A percentile compares a stretch with the other conserved stretches of the same genome.
Conservation (phyloP, 129 eudicot species). For the Chrysanthemum makinoi region DNA sequence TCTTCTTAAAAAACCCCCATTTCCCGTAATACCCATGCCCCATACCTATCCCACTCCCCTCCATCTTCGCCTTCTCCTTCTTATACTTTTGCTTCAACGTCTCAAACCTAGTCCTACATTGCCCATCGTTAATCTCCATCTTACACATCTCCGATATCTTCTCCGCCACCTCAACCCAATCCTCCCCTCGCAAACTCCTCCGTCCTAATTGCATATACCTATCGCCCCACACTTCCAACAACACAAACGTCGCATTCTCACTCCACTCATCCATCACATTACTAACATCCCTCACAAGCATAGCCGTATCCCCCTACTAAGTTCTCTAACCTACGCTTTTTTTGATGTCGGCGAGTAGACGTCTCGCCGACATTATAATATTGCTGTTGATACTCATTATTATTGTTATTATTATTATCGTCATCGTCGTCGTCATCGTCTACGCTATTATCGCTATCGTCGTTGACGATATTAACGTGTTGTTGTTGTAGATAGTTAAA, state of each 20-base stretch:
- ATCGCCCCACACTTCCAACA: slow-evolving; percentile 89
- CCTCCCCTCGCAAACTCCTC: slow-evolving; percentile 74
- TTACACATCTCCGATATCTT: slow-evolving; percentile 64
- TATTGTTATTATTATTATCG: too few relatives aligned
- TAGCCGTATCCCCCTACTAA: slow-evolving; percentile 48
- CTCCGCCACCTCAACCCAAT: slow-evolving; percentile 86
- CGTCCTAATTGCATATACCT: slow-evolving; percentile 71
- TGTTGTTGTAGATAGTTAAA: slow-evolving; percentile 20
- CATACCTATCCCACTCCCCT: slow-evolving; percentile 43
- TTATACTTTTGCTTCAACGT: slow-evolving; percentile 76
- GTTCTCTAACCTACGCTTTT: slow-evolving; percentile 57
- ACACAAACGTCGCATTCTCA: slow-evolving; percentile 56
- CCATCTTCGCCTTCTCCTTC: slow-evolving; percentile 70
- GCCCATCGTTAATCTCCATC: slow-evolving; percentile 46
- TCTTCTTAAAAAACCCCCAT: slow-evolving; percentile 73
- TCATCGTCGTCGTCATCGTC: slow-evolving; percentile 29
- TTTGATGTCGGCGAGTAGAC: slow-evolving; percentile 47
- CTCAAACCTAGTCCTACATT: slow-evolving; percentile 72
- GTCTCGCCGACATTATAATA: slow-evolving; percentile 36
- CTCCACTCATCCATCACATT: slow-evolving; percentile 46
- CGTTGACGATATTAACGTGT: slow-evolving; percentile 6
- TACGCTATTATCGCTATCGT: slow-evolving; percentile 23
- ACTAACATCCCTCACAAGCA: slow-evolving; percentile 14
- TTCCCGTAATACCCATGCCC: slow-evolving; percentile 46
- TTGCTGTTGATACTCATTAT: slow-evolving; percentile 33